Conservation (phyloP, 352 stramenopile genomes). For the Thalassiosira hispida region DNA sequence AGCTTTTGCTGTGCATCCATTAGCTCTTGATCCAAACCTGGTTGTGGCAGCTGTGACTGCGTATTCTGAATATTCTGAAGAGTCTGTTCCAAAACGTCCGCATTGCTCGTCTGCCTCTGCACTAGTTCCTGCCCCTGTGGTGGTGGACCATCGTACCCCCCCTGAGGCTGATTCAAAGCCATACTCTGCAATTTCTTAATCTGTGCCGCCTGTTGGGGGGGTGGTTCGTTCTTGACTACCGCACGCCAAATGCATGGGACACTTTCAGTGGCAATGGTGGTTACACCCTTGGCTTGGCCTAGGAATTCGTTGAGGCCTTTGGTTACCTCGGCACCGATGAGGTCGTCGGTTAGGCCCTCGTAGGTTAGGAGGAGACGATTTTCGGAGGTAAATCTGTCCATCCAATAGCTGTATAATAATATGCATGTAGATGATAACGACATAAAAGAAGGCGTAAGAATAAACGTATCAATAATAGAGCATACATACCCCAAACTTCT, state of each 20-base stretch:
- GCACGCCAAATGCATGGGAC: conserved; percentile 55
- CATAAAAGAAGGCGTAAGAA: not conserved
- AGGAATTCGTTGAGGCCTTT: conserved; percentile 50
- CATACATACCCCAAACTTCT: not conserved
- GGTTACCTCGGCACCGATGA: conserved; percentile 40
- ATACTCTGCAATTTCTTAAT: conserved; percentile 32
- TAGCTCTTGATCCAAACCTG: not conserved
- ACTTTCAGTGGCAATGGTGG: conserved; percentile 24
- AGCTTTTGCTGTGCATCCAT: not conserved
- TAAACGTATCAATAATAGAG: not conserved
- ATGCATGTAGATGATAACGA: not conserved
- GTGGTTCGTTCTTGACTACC: conserved; percentile 50
- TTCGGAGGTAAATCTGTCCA: conserved; percentile 46
- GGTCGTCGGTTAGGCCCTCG: conserved; percentile 46
- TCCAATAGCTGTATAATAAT: conserved; percentile 46
- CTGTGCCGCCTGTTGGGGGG: conserved; percentile 33
- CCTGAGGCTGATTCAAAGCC: conserved; percentile 10
- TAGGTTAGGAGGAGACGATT: conserved; percentile 58
- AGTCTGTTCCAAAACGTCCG: not conserved
- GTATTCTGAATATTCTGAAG: not conserved
- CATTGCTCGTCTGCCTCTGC: not conserved
- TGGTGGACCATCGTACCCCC: not conserved
- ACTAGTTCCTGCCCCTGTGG: conserved; percentile 7
- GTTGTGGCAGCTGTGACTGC: not conserved
- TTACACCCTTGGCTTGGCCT: conserved; percentile 31